Percentiles rank a stretch among this genome's conserved stretches.
phyloP scores from a whole-genome alignment of 306 rosid genomes.

The Aeschynomene evenia region DNA sequence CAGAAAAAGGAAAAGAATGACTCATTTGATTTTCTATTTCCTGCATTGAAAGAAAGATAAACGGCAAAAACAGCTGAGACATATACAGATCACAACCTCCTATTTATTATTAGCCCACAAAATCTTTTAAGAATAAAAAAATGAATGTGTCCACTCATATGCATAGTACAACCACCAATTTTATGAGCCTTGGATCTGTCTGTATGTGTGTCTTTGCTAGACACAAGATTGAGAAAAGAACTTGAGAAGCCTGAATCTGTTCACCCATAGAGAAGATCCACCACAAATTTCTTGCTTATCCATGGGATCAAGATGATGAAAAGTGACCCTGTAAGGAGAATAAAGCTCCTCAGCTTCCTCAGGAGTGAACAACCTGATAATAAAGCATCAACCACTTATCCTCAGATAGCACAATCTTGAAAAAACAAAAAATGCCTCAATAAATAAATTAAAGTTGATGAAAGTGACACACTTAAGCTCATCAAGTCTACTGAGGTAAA shows the following conservation, averaged over 20 bases:
- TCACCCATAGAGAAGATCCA: neutral
- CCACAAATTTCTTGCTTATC: slow-evolving; percentile 11
- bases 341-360: neutral
- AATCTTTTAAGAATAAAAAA: neutral
- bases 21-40: neutral
- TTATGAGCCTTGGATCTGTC: neutral
- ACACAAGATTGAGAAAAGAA: neutral
- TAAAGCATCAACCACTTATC: too few relatives aligned
- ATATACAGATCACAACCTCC: neutral
- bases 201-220: neutral
- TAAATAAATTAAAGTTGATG: neutral
- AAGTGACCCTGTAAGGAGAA: neutral
- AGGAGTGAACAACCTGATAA: neutral
- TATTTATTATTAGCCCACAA: neutral
- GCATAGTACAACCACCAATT: neutral
- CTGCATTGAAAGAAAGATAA: neutral
- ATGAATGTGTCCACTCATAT: neutral
- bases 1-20: neutral
- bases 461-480: neutral
- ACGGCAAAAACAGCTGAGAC: neutral
- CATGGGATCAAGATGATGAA: neutral
- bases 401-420: too few relatives aligned
- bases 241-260: slow-evolving; percentile 1
- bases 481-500: neutral
- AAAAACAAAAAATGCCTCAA: too few relatives aligned